Percentiles rank a stretch among this genome's conserved stretches.
These are phyloP conservation scores for Extremus antarcticus DNA, from an alignment of 495 filamentous ascomycete genomes.

Conservation along the genomic window DNA sequence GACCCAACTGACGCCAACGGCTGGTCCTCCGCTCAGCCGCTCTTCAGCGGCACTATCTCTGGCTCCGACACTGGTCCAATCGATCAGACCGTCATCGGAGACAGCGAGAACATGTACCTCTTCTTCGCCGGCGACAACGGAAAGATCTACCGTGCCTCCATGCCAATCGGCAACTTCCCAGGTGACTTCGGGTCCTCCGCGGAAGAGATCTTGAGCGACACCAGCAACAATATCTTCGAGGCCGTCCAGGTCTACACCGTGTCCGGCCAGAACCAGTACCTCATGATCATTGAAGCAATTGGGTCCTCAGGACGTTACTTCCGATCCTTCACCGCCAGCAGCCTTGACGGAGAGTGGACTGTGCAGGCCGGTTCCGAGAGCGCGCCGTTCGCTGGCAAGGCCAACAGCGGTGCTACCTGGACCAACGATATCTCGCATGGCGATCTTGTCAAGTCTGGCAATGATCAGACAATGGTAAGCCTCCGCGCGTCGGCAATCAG, in stretches of 20 bases:
- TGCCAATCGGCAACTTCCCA: conserved; percentile 50
- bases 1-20: conserved; percentile 46
- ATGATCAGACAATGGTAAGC: conserved; percentile 44
- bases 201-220: conserved; percentile 40
- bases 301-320: conserved; percentile 49
- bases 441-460: conserved; percentile 42
- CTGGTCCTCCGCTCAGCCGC: conserved; percentile 43
- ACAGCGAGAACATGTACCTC: conserved; percentile 47
- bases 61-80: conserved; percentile 40
- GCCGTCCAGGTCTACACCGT: conserved; percentile 55
- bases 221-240: conserved; percentile 48
- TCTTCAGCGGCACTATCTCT: conserved; percentile 45
- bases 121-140: conserved; percentile 59
- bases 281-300: conserved; percentile 56
- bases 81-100: conserved; percentile 52
- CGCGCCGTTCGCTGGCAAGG: conserved; percentile 49
- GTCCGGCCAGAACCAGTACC: conserved; percentile 38
- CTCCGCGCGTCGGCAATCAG: background rate
- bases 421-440: conserved; percentile 56
- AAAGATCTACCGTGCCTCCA: conserved; percentile 49
- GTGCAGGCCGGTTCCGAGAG: conserved; percentile 41
- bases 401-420: conserved; percentile 52
- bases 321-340: conserved; percentile 49
- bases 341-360: conserved; percentile 44
- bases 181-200: conserved; percentile 42